Evolutionary conservation across 371 early-diverging fungal genomes (phyloP), one percentile per base, ranked within the genome.

Genomic region (Mucor circinelloides): DNA sequence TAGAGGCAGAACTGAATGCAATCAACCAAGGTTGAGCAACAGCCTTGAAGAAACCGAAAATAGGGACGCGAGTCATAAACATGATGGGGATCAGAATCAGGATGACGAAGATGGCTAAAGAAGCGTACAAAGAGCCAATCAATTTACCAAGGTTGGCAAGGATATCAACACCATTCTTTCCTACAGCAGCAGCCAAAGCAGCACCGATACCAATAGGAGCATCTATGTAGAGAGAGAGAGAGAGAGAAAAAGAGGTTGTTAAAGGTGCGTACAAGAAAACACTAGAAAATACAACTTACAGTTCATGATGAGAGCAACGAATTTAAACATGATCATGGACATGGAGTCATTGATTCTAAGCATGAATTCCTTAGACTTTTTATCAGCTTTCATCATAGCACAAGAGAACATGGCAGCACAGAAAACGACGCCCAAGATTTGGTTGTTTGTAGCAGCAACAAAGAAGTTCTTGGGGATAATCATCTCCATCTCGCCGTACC

Each of bases 1-100:
- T 91, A 10, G 92, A 91, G 17, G 94, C 92, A n/a, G 93, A 91
- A 63, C 91, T 87, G 70, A 92, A 94, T n/a, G 93, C 93, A 71
- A 94, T 86, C 44, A 92, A 58, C 75, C 89, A 85, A 25, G 94
- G 93, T 60, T 88, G 83, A 15, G 74, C 76, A 30, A 91, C 81
- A 13, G 86, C 80, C 19, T 72, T 71, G 63, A 79, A 61, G 74
- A 90, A 91, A 6, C 83, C 84, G 30, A 78, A 38, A 23, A 91
- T 65, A 3, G 90, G 88, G 23, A 93, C 69, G 10, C 84, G 79
- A 61, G 78, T 63, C 9, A 91, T 38, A 8, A 91, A 66, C 75
- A 88, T 76, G 69, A 94, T 76, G n/a, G 93, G 90, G 0, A 93
- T 32, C 46, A 91, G 69, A 40, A 91, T 75, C 25, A 92, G 17